phyloP scores from a whole-genome alignment of 1,284 basidiomycete genomes.

The Trametes sp. region DNA sequence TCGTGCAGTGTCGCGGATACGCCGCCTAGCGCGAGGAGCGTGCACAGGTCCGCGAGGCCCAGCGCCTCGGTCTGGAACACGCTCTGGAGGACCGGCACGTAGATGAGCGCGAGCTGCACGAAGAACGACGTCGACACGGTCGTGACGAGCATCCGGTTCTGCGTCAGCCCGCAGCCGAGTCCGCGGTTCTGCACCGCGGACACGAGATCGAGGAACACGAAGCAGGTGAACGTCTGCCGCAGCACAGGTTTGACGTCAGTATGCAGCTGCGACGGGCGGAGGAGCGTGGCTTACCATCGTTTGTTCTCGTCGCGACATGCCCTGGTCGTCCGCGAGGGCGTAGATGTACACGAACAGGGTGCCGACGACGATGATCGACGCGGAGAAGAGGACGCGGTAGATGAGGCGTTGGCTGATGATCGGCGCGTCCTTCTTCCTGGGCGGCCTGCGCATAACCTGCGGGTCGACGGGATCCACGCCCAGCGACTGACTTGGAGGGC shows the following conservation, averaged over 20 bases:
- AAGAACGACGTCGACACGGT: slow-evolving; percentile 88
- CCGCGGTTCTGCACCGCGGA: slow-evolving; percentile 96
- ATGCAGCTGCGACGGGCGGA: no score
- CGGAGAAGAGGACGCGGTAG: slow-evolving; percentile 87
- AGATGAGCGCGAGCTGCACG: slow-evolving; percentile 87
- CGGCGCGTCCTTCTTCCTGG: slow-evolving; percentile 87
- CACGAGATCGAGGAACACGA: slow-evolving; percentile 96
- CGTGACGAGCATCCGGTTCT: slow-evolving; percentile 89
- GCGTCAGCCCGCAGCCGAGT: slow-evolving; percentile 77
- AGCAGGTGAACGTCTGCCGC: slow-evolving; percentile 95
- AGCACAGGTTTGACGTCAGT: slow-evolving; percentile 37
- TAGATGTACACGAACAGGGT: slow-evolving; percentile 90
- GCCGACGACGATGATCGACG: slow-evolving; percentile 88
- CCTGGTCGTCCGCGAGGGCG: slow-evolving; percentile 80
- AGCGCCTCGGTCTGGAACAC: slow-evolving; percentile 95
- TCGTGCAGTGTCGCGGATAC: slow-evolving; percentile 84
- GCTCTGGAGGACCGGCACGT: slow-evolving; percentile 89
- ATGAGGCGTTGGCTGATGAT: slow-evolving; percentile 83
- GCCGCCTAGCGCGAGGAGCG: slow-evolving; percentile 76
- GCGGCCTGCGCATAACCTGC: slow-evolving; percentile 89
- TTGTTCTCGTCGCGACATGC: slow-evolving; percentile 85
- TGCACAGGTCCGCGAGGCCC: slow-evolving; percentile 69
- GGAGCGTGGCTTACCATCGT: slow-evolving; percentile 81
- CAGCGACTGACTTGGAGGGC: slow-evolving; percentile 94
- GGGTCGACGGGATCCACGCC: slow-evolving; percentile 97